phyloP scores from a whole-genome alignment of 108 stramenopile species.

The Skeletonema menzelii region DNA sequence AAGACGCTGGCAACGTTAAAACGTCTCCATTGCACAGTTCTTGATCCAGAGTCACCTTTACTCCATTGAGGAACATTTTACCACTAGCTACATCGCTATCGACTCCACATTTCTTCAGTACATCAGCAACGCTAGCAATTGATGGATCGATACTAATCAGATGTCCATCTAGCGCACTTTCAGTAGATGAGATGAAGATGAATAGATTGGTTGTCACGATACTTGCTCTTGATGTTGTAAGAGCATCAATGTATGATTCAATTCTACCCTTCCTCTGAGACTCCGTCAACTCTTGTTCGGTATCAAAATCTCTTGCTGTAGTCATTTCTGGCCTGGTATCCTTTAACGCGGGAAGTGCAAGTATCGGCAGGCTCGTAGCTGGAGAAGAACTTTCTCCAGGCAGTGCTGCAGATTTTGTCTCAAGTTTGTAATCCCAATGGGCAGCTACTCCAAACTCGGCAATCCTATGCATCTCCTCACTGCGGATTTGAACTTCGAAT shows the following conservation, averaged over 20 bases:
- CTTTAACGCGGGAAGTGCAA: slow-evolving; percentile 9
- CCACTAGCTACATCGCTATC: not conserved
- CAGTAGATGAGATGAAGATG: slow-evolving; percentile 62
- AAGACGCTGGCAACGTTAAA: slow-evolving; percentile 26
- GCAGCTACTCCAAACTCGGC: slow-evolving; percentile 90
- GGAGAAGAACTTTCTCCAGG: not conserved
- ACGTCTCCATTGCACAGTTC: slow-evolving; percentile 73
- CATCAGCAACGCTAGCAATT: slow-evolving; percentile 44
- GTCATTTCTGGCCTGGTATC: not conserved
- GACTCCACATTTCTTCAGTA: slow-evolving; percentile 39
- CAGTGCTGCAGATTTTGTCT: slow-evolving; percentile 17
- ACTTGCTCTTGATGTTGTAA: slow-evolving; percentile 40
- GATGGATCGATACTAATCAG: slow-evolving; percentile 49
- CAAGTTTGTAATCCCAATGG: slow-evolving; percentile 82
- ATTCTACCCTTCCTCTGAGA: slow-evolving; percentile 27
- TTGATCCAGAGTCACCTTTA: slow-evolving; percentile 29
- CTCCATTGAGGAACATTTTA: slow-evolving; percentile 56
- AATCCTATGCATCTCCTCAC: slow-evolving; percentile 81
- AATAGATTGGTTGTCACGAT: slow-evolving; percentile 53
- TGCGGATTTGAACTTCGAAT: slow-evolving; percentile 87
- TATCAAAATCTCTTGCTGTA: not conserved
- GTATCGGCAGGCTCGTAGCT: slow-evolving; percentile 1
- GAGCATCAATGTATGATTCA: slow-evolving; percentile 56
- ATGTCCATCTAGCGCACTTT: slow-evolving; percentile 37
- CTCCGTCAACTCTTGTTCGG: not conserved